Conservation (phyloP, 805 yeast species). For the Priceomyces melissophilus region DNA sequence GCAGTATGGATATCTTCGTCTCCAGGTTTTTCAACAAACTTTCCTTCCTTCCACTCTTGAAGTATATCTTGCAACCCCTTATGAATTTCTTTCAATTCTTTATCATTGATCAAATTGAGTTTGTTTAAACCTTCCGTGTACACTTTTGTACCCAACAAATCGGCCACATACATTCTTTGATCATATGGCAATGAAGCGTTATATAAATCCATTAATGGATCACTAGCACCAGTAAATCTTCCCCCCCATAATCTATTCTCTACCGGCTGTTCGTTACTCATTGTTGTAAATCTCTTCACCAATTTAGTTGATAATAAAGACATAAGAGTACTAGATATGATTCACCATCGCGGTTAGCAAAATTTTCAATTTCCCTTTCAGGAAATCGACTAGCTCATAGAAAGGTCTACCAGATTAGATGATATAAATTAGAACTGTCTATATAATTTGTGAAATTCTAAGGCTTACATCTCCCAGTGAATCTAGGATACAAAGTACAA, state of each 20-base stretch:
- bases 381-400: background rate
- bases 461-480: conserved; percentile 97
- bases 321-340: conserved; percentile 1
- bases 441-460: conserved; percentile 24
- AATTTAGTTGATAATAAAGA: background rate
- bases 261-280: conserved; percentile 44
- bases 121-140: conserved; percentile 85
- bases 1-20: conserved; percentile 99
- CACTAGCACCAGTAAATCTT: conserved; percentile 94
- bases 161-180: conserved; percentile 90
- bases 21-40: conserved; percentile 73
- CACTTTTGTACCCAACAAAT: conserved; percentile 88
- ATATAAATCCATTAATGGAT: conserved; percentile 95
- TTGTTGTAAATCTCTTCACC: conserved; percentile 8
- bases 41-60: conserved; percentile 74
- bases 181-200: conserved; percentile 97
- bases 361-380: conserved; percentile 1
- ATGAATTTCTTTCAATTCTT: conserved; percentile 80
- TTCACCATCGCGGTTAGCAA: conserved; percentile 8
- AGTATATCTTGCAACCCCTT: conserved; percentile 70
- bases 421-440: background rate
- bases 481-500: conserved; percentile 96
- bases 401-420: no score
- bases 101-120: conserved; percentile 65
- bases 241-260: conserved; percentile 95